Percentiles rank a stretch among this genome's conserved stretches.
phyloP scores from a whole-genome alignment of 2,329 filamentous ascomycete species.

The Aspergillus persii region DNA sequence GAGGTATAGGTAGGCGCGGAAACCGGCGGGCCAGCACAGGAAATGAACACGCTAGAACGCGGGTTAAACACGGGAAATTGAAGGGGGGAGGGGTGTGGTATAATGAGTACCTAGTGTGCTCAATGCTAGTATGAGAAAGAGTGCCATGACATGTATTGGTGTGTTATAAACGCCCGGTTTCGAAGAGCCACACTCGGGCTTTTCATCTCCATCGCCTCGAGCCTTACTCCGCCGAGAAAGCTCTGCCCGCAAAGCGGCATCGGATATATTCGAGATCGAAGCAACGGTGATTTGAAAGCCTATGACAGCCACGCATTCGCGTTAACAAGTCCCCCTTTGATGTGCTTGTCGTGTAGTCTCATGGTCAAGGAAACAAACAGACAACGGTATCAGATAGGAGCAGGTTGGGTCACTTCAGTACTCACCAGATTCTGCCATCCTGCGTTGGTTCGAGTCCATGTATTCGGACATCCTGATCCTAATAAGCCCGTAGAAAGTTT shows the following conservation, averaged over 20 bases:
- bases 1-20: conserved; percentile 59
- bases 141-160: conserved; percentile 63
- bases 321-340: neutral
- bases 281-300: conserved; percentile 20
- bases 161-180: conserved; percentile 58
- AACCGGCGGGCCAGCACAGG: conserved; percentile 60
- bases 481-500: neutral
- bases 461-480: neutral
- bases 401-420: neutral
- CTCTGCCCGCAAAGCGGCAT: conserved; percentile 34
- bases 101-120: conserved; percentile 40
- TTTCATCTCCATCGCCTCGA: conserved; percentile 18
- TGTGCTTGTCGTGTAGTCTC: neutral
- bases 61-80: conserved; percentile 8
- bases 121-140: conserved; percentile 63
- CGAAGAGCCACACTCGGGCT: conserved; percentile 36
- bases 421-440: neutral
- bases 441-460: neutral
- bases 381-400: too few relatives aligned
- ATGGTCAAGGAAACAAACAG: neutral
- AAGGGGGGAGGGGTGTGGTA: neutral
- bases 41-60: conserved; percentile 56
- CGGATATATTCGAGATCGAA: conserved; percentile 31
- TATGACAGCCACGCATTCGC: conserved; percentile 4
- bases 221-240: conserved; percentile 26